These are phyloP conservation scores for Brassica juncea DNA, from an alignment of 345 rosid genomes.

Conservation along the genomic window DNA sequence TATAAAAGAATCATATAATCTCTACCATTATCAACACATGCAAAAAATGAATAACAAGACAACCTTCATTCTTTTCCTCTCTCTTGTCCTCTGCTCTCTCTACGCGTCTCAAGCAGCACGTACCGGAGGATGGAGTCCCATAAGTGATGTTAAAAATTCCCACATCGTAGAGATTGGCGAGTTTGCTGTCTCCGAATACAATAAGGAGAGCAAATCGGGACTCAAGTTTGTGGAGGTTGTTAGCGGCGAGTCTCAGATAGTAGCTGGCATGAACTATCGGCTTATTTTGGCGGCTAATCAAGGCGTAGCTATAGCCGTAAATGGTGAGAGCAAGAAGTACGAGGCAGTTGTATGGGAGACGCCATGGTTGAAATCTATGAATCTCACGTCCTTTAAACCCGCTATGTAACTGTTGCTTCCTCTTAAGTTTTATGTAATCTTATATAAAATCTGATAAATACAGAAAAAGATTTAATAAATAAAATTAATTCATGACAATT, in stretches of 20 bases:
- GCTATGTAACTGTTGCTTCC: not conserved
- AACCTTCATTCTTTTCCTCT: not conserved
- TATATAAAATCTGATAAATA: not conserved
- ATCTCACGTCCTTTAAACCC: conserved; percentile 50
- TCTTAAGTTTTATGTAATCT: conserved; percentile 2
- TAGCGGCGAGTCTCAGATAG: conserved; percentile 56
- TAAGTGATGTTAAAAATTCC: conserved; percentile 41
- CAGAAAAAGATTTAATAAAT: not conserved
- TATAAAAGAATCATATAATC: not conserved
- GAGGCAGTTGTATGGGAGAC: conserved; percentile 60
- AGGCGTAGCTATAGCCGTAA: not conserved
- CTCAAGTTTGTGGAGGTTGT: conserved; percentile 43
- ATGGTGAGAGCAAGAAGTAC: conserved; percentile 23
- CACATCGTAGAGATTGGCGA: conserved; percentile 53
- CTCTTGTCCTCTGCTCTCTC: conserved; percentile 9
- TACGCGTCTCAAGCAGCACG: conserved; percentile 16
- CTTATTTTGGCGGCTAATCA: conserved; percentile 37
- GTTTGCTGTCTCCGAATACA: conserved; percentile 51
- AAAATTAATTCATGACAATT: not conserved
- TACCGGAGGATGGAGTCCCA: conserved; percentile 58
- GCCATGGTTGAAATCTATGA: conserved; percentile 43
- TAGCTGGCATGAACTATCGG: conserved; percentile 53
- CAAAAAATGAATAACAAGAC: not conserved
- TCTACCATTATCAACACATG: not conserved
- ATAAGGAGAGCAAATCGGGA: conserved; percentile 6